Conservation (phyloP, 1,284 basidiomycete species). For the Anthracocystis walkeri region DNA sequence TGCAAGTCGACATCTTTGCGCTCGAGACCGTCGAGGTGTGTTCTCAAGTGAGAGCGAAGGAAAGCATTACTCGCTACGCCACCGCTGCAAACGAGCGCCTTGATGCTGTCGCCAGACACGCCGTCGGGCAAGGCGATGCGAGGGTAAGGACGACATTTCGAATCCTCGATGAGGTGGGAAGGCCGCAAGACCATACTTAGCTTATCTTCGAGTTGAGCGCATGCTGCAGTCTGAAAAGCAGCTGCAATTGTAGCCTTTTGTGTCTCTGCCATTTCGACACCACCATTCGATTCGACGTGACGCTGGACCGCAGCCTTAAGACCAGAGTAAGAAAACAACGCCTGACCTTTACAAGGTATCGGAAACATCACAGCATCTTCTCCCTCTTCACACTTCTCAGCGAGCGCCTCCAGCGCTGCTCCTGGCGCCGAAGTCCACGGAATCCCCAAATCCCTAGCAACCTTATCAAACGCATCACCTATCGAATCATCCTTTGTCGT, state of each 20-base stretch:
- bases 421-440: constrained; percentile 63
- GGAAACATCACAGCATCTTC: constrained; percentile 30
- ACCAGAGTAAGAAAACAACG: constrained; percentile 64
- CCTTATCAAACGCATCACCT: constrained; percentile 67
- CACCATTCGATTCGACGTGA: constrained; percentile 24
- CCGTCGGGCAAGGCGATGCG: constrained; percentile 19
- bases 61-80: constrained; percentile 64
- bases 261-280: neutral
- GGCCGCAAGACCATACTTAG: constrained; percentile 44
- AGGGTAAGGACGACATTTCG: constrained; percentile 14
- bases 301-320: constrained; percentile 53
- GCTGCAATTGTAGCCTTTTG: constrained; percentile 34
- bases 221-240: constrained; percentile 61
- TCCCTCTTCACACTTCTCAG: neutral
- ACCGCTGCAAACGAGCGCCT: constrained; percentile 62
- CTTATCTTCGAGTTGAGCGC: constrained; percentile 64
- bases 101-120: constrained; percentile 24
- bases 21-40: constrained; percentile 33
- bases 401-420: constrained; percentile 54
- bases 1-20: constrained; percentile 45
- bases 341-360: constrained; percentile 46
- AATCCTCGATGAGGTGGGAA: constrained; percentile 4
- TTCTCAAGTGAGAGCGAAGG: constrained; percentile 46
- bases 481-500: constrained; percentile 65
- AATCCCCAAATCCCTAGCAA: constrained; percentile 56